Base-by-base conservation (phyloP, 257 asterid genomes). In the Capsicum chinense region DNA sequence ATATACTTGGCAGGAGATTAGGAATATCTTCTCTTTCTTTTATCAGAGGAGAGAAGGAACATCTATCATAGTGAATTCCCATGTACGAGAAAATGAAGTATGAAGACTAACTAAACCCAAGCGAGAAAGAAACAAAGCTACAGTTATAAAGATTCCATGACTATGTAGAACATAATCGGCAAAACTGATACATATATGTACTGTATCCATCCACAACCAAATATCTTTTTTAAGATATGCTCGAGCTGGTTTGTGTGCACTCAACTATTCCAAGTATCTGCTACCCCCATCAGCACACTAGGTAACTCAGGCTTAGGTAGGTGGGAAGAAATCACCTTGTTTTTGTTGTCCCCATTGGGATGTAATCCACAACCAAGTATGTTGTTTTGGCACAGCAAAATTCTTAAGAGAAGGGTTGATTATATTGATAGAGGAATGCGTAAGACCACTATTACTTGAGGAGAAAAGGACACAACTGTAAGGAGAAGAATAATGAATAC, bases 261-360 rank as follows among this genome's bases (percentile, higher is more conserved):
- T 7, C 79, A 39, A 44, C 33, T 68, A 68, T 68, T 39, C 54
- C 33, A 39, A 39, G 44, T 39, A 39, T 4, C 44, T 39, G 44
- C 44, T 39, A 39, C 44, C 44, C 44, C 44, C 44, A 39, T 39
- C 44, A 39, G 44, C 44, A 39, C 4, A 69, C 33, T 69, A 42
- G 33, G 79, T 42, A 69, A 69, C 15, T 69, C 79, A 69, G n/a
- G 79, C 79, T 69, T 69, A 69, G 56, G 26, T 69, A 69, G 79
- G 16, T 16, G 33, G 33, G 2, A 69, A 69, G 79, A 42, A 19
- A 69, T 69, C 21, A 68, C n/a, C 47, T 15, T 68, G 52, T 39
- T 68, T 68, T 11, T 33, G 8, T 17, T 69, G 4, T 15, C 54
- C 79, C 33, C 16, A 26, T 69, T 69, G 56, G 54, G 54, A 68